phyloP scores from a whole-genome alignment of 2,329 filamentous ascomycete species.

The Neobulgaria alba region DNA sequence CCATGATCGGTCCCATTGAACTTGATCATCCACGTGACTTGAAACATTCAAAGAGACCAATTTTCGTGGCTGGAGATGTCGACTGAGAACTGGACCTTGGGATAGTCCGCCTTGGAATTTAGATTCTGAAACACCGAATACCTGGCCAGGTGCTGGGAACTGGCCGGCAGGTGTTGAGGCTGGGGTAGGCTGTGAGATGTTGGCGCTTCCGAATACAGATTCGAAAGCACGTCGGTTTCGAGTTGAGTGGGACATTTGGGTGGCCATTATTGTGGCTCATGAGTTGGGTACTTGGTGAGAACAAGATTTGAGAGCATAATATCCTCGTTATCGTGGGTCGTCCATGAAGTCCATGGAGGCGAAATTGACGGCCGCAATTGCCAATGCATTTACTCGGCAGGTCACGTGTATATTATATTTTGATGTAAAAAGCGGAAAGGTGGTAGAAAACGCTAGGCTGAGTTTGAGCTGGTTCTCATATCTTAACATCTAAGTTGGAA shows the following conservation, averaged over 20 bases:
- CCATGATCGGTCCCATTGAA: conserved; percentile 54
- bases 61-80: conserved; percentile 3
- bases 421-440: too few species aligned
- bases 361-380: too few species aligned
- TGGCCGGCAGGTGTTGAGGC: conserved; percentile 18
- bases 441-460: too few species aligned
- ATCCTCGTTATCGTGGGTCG: too few species aligned
- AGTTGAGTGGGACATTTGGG: not conserved
- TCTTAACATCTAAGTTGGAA: too few species aligned
- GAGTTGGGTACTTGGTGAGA: too few species aligned
- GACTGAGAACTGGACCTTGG: conserved; percentile 2
- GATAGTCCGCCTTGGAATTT: conserved; percentile 1
- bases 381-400: too few species aligned
- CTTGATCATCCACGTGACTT: conserved; percentile 33
- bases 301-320: too few species aligned
- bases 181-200: conserved; percentile 25
- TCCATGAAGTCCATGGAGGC: too few species aligned
- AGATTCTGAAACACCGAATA: conserved; percentile 17
- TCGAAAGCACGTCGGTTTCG: conserved; percentile 26
- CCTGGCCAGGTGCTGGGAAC: conserved; percentile 20
- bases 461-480: too few species aligned
- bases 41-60: conserved; percentile 5
- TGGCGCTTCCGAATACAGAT: conserved; percentile 23
- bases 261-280: not conserved
- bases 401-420: too few species aligned